phyloP scores from a whole-genome alignment of 2,329 filamentous ascomycete species.

The Mycosphaerella arachidis region DNA sequence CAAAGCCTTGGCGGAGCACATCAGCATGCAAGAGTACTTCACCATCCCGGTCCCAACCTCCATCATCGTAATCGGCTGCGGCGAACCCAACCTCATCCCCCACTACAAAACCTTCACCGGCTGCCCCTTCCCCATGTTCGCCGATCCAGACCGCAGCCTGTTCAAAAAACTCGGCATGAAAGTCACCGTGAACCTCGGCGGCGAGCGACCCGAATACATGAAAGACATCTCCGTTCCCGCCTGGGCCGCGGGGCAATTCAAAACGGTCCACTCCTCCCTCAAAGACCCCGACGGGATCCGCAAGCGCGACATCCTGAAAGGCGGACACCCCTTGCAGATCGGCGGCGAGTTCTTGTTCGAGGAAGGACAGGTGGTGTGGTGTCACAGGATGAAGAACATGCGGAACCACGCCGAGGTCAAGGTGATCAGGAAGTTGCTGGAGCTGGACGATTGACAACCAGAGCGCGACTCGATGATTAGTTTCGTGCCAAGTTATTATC shows the following conservation, averaged over 20 bases:
- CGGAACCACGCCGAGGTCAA: conserved; percentile 36
- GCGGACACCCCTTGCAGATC: conserved; percentile 38
- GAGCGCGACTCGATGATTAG: neutral
- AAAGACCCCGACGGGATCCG: conserved; percentile 30
- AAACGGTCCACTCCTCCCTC: conserved; percentile 23
- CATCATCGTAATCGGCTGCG: conserved; percentile 38
- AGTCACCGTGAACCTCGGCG: conserved; percentile 31
- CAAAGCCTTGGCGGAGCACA: conserved; percentile 31
- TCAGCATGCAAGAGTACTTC: conserved; percentile 35
- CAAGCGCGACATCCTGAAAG: conserved; percentile 30
- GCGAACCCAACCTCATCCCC: conserved; percentile 33
- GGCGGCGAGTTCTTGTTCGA: conserved; percentile 41
- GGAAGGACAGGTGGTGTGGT: conserved; percentile 39
- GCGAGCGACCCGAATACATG: conserved; percentile 35
- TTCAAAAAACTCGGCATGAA: conserved; percentile 37
- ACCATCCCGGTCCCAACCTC: conserved; percentile 34
- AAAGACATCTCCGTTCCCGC: conserved; percentile 29
- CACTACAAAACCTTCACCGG: conserved; percentile 34
- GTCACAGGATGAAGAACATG: conserved; percentile 39
- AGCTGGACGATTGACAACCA: conserved; percentile 30
- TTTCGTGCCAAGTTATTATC: neutral
- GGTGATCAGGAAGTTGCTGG: conserved; percentile 34
- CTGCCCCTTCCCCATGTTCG: conserved; percentile 37
- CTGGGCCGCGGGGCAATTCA: conserved; percentile 33
- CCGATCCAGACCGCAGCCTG: conserved; percentile 33